Evolutionary conservation across 225 moss, liverwort and hornwort species (phyloP).

Genomic region (Pseudoscleropodium purum): DNA sequence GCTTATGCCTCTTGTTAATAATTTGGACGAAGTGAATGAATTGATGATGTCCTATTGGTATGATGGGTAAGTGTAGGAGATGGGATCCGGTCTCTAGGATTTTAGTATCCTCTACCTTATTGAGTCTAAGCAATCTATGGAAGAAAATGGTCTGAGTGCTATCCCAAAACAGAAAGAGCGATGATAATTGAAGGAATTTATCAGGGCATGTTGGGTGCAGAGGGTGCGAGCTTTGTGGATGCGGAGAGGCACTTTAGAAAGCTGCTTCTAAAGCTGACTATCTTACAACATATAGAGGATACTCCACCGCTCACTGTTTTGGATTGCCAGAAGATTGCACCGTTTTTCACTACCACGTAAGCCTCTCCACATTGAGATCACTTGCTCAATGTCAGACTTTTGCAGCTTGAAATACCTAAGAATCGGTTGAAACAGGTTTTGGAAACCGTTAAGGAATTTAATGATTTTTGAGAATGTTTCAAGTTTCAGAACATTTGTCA

Average conservation of each 20-base stretch:
- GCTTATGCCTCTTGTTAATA: background rate
- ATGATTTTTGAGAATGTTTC: background rate
- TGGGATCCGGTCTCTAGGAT: background rate
- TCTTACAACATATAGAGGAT: conserved; percentile 19
- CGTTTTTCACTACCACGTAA: conserved; percentile 51
- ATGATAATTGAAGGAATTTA: background rate
- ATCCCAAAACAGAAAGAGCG: background rate
- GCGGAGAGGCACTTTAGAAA: conserved; percentile 30
- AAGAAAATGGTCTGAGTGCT: background rate
- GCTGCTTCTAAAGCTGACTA: conserved; percentile 19
- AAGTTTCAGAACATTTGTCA: background rate
- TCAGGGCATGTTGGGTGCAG: conserved; percentile 2
- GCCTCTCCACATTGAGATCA: background rate
- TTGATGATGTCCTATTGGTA: background rate
- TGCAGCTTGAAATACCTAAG: background rate
- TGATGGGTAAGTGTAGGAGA: background rate
- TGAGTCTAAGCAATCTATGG: background rate
- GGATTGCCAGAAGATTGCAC: conserved; percentile 41
- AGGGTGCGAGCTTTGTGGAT: conserved; percentile 29
- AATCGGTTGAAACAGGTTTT: background rate
- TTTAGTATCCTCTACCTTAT: background rate
- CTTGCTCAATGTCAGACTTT: background rate
- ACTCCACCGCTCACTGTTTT: conserved; percentile 22
- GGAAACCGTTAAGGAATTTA: background rate
- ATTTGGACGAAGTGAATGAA: background rate